These are phyloP conservation scores for Niebla homalea DNA, from an alignment of 495 filamentous ascomycete species.

Conservation along the genomic window DNA sequence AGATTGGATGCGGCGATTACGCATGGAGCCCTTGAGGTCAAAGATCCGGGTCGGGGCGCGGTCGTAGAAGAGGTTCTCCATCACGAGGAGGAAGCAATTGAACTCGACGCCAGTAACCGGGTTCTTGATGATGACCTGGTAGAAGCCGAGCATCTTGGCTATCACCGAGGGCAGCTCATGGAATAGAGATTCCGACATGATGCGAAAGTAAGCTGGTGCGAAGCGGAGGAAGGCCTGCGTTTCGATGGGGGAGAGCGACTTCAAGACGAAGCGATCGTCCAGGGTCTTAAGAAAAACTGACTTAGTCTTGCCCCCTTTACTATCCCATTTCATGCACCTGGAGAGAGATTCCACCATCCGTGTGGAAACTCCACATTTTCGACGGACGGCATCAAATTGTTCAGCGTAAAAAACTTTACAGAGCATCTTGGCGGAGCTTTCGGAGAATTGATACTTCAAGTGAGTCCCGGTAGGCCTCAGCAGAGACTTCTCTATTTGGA, in stretches of 20 bases:
- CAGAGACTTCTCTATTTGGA: conserved; percentile 61
- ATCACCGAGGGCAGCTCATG: conserved; percentile 94
- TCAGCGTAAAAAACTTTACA: conserved; percentile 98
- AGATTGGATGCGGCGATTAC: conserved; percentile 87
- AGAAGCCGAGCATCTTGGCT: conserved; percentile 98
- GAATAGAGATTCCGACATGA: conserved; percentile 92
- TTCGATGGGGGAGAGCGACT: conserved; percentile 78
- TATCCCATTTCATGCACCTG: conserved; percentile 94
- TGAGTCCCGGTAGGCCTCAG: conserved; percentile 77
- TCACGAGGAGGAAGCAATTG: conserved; percentile 85
- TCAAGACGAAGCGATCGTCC: conserved; percentile 86
- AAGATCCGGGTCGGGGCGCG: conserved; percentile 85
- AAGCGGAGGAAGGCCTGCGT: conserved; percentile 89
- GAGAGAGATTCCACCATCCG: conserved; percentile 92
- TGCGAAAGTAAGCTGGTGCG: conserved; percentile 90
- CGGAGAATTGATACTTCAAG: conserved; percentile 84
- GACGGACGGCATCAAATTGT: conserved; percentile 88
- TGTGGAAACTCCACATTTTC: conserved; percentile 83
- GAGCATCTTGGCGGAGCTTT: conserved; percentile 82
- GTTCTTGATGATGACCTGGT: conserved; percentile 93
- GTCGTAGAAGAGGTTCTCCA: conserved; percentile 99
- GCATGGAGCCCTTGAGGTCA: conserved; percentile 96
- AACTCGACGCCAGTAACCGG: conserved; percentile 83
- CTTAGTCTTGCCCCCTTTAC: conserved; percentile 94
- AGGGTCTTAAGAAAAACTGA: conserved; percentile 96